phyloP scores from a whole-genome alignment of 768 basidiomycete species.

The Macrolepiota dolichaula region DNA sequence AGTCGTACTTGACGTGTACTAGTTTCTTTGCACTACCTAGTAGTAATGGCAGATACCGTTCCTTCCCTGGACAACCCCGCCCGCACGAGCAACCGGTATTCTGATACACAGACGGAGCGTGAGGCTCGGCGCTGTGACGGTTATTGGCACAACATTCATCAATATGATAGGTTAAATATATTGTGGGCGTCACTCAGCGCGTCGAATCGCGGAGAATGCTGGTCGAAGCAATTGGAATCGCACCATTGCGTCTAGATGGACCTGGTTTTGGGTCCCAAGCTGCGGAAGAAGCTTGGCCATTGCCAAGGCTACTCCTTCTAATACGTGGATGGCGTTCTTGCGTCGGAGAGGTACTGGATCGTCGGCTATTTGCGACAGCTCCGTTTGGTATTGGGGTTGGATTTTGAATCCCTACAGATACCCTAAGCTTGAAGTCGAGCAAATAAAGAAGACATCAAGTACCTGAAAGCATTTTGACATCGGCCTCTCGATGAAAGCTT shows the following conservation, averaged over 20 bases:
- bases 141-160: background rate
- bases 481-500: slow-evolving; percentile 78
- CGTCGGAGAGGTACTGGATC: background rate
- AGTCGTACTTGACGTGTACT: slow-evolving; percentile 10
- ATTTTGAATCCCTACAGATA: background rate
- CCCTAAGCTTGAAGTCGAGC: background rate
- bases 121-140: background rate
- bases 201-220: slow-evolving; percentile 3
- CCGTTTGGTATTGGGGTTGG: background rate
- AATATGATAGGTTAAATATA: background rate
- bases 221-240: background rate
- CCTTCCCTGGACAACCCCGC: background rate
- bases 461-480: slow-evolving; percentile 67
- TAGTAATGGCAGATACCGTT: slow-evolving; percentile 6
- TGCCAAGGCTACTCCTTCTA: slow-evolving; percentile 1
- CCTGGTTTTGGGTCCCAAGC: background rate
- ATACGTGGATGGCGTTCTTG: slow-evolving; percentile 6
- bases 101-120: background rate
- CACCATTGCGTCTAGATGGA: background rate
- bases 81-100: background rate
- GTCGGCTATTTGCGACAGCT: background rate
- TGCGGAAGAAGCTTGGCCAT: background rate
- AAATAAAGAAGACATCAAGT: slow-evolving; percentile 10
- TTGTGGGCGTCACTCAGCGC: background rate
- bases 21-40: background rate